A percentile compares a stretch with the other conserved stretches of the same genome.
Evolutionary conservation across 495 filamentous ascomycete genomes (phyloP).

Genomic region (Talaromyces thailandensis): DNA sequence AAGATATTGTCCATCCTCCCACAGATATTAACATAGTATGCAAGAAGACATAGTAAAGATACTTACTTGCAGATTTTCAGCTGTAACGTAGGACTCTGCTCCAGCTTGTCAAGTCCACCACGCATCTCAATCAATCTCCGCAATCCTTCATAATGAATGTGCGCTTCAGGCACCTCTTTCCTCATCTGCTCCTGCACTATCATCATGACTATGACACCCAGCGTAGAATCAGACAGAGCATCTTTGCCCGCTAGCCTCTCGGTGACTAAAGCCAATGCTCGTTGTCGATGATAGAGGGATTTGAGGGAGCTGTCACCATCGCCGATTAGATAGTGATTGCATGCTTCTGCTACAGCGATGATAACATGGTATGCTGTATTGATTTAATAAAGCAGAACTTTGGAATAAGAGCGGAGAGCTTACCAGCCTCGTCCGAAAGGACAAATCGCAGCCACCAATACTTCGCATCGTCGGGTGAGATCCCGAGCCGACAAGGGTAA

Average conservation of each 20-base stretch:
- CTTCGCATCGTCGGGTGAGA: slow-evolving; percentile 16
- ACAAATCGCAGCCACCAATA: slow-evolving; percentile 12
- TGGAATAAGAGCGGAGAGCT: neutral
- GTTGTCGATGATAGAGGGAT: slow-evolving; percentile 16
- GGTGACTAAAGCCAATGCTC: slow-evolving; percentile 11
- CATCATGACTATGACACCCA: slow-evolving; percentile 11
- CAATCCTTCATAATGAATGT: slow-evolving; percentile 15
- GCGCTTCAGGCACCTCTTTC: slow-evolving; percentile 6
- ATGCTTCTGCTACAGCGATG: slow-evolving; percentile 14
- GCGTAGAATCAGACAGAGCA: slow-evolving; percentile 16
- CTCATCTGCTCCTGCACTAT: slow-evolving; percentile 15
- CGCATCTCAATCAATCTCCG: slow-evolving; percentile 15
- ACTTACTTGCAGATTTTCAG: slow-evolving; percentile 20
- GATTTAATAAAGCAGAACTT: neutral
- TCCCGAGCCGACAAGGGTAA: slow-evolving; percentile 12
- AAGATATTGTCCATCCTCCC: slow-evolving; percentile 13
- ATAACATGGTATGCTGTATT: slow-evolving; percentile 15
- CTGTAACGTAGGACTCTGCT: slow-evolving; percentile 10
- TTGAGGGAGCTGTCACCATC: slow-evolving; percentile 10
- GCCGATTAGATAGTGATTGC: slow-evolving; percentile 13
- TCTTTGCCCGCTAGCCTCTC: slow-evolving; percentile 11
- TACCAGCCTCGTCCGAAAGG: slow-evolving; percentile 14
- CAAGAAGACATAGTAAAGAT: neutral
- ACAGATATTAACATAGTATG: neutral
- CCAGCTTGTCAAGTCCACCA: slow-evolving; percentile 14